Evolutionary conservation across 116 monocot genomes (phyloP), one percentile per base, ranked within the genome.

Genomic region (Posidonia oceanica): DNA sequence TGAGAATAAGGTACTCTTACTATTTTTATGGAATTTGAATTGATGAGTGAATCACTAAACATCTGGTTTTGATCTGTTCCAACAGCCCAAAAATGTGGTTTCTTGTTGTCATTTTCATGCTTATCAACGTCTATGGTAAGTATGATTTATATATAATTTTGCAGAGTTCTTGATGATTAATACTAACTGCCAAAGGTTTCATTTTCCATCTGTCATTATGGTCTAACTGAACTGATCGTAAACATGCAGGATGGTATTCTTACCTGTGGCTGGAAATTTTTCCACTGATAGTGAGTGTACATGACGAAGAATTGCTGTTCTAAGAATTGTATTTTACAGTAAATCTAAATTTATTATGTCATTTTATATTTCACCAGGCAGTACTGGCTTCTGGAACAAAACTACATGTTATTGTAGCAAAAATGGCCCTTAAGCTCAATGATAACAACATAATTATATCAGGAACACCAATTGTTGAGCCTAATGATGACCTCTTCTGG

Each of bases 191-290:
- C n/a, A n/a, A n/a, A n/a, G n/a, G n/a, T n/a, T n/a, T n/a, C n/a
- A n/a, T n/a, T n/a, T n/a, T n/a, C n/a, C n/a, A n/a, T n/a, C n/a
- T n/a, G n/a, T n/a, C n/a, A n/a, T n/a, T n/a, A n/a, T n/a, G n/a
- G n/a, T n/a, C n/a, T n/a, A n/a, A n/a, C n/a, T n/a, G n/a, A n/a
- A n/a, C n/a, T n/a, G n/a, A n/a, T n/a, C n/a, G n/a, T n/a, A n/a
- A n/a, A 18, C 39, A 18, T 40, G 39, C 70, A 74, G 74, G 74
- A 66, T 74, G 74, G 74, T 57, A 74, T 23, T 64, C 74, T 13
- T 74, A 66, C 38, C 66, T 74, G 39, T 74, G 74, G 74, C 39
- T 74, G 54, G 65, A 54, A 22, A 66, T 74, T 55, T n/a, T 74
- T 17, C 74, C 74, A 38, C 3, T 74, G 36, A 13, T 57, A 66